Base-by-base conservation (phyloP, 1,284 basidiomycete species). In the Ustilago tritici region DNA sequence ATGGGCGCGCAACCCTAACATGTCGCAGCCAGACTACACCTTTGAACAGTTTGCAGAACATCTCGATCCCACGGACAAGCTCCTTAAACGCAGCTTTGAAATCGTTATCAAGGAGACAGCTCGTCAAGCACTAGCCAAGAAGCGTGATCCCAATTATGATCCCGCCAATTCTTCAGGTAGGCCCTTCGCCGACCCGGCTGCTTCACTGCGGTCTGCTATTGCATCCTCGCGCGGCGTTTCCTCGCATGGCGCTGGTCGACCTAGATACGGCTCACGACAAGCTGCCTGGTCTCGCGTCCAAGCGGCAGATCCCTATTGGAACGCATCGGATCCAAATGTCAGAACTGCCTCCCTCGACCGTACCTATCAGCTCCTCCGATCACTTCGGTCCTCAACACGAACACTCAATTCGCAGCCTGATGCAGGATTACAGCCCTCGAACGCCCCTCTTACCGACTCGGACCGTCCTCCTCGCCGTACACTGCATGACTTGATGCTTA, bases 41-140 rank as follows among this genome's bases (percentile, higher is more conserved):
- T 80, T 74, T 56, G 78, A 80, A 58, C 78, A 80, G 52, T 70
- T 80, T 28, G 68, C 60, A 23, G 65, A 78, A 31, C 58, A 80
- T 31, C 72, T 80, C 32, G 76, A 80, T 41, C 71, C 69, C 5
- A 56, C 69, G 53, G 72, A 78, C 56, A 76, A 76, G 38, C 60
- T 76, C 9, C 57, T 79, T 14, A 70, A 74, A 38, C 66, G 71
- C 34, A 68, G 73, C 64, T 62, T 70, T 23, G 78, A 79, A 41
- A 70, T 79, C 58, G 56, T 79, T 35, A 73, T 79, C 75, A 79
- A 70, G 46, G 70, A 78, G 56, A 78, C 76, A 3, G 70, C 73
- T 6, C 72, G 72, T 12, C 68, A 78, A n/a, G 72, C 76, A 0
- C 72, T 78, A 4, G 72, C 62, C 34, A 67, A 56, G 34, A 75